Evolutionary conservation across 345 rosid species (phyloP), one percentile per base, ranked within the genome.

Genomic region (Xanthoceras sorbifolium): DNA sequence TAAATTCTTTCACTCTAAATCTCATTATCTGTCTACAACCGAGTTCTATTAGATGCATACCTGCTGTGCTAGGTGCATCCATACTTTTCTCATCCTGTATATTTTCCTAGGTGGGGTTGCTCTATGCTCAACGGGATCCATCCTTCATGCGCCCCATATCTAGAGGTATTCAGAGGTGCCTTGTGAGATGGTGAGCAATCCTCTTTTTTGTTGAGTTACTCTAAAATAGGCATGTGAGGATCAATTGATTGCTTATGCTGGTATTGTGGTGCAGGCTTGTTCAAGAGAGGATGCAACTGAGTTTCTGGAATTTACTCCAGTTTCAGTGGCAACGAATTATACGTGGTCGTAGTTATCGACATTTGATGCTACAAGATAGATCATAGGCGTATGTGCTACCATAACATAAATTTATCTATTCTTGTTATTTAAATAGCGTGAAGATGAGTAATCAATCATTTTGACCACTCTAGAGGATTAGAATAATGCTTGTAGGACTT

Each of bases 341-440:
- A 44, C 92, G 97, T 4, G 94, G 97, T 71, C 95, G 97, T 75
- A 86, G 88, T 84, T 96, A 94, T 84, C 97, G 94, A 54, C 98
- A 96, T 79, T 85, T 96, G 89, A 89, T 96, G 97, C 88, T 79
- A 71, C 90, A 90, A 82, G 81, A 54, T 78, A 80, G 69, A 73
- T 52, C 48, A 73, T 73, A 77, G 26, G 69, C 74, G 79, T 69
- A 84, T n/a, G 76, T 50, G 18, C 22, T 31, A 9, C 62, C 28
- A 9, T 70, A 64, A 67, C 22, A 65, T 46, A 32, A 28, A 23
- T 25, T 22, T 23, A 20, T 23, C 59, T 14, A 7, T 42, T 62
- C 61, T 32, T 55, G 29, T 34, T 34, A 48, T 67, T 59, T 34
- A 46, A 20, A 44, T 31, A 20, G 31, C 6, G 20, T 48, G 29